Evolutionary conservation across 1,284 basidiomycete genomes (phyloP).

Genomic region (Sphagnurus paluster): DNA sequence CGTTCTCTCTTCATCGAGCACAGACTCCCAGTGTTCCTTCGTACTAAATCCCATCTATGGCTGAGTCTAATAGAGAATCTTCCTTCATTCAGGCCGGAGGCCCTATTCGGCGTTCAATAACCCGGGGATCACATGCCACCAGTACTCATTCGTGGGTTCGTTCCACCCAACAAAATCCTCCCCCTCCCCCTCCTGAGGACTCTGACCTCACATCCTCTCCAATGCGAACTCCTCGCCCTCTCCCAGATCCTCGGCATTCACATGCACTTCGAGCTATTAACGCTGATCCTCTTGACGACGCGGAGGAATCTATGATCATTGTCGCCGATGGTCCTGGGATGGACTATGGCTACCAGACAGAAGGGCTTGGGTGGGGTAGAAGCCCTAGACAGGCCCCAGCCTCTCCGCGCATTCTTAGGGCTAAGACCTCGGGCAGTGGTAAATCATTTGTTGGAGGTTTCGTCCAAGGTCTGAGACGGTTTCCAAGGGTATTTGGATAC

Average conservation of each 20-base stretch:
- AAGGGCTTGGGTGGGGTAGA: conserved; percentile 19
- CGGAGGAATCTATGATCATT: conserved; percentile 27
- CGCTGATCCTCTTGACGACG: conserved; percentile 23
- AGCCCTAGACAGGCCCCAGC: conserved; percentile 6
- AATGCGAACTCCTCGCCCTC: conserved; percentile 25
- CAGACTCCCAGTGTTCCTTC: too few relatives aligned
- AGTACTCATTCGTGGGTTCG: conserved; percentile 37
- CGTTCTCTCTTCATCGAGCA: background rate
- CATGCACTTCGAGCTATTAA: conserved; percentile 19
- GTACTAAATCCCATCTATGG: too few relatives aligned
- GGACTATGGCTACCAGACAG: conserved; percentile 23
- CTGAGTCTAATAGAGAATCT: conserved; percentile 22
- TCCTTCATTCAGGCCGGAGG: conserved; percentile 20
- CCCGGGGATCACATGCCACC: conserved; percentile 32
- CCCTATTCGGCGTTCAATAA: conserved; percentile 25
- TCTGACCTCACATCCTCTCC: conserved; percentile 19
- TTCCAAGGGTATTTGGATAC: conserved; percentile 34
- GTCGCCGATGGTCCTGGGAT: conserved; percentile 21
- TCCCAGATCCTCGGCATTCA: conserved; percentile 30
- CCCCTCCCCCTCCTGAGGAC: conserved; percentile 25
- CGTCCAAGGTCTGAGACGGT: conserved; percentile 33
- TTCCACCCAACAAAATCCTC: conserved; percentile 28
- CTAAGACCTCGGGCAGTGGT: conserved; percentile 7
- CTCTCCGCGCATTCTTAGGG: conserved; percentile 6
- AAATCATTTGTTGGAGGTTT: conserved; percentile 40